Percentiles rank a stretch among this genome's conserved stretches.
Conservation (phyloP, 2,329 filamentous ascomycete species). For the Aspergillus sp. region DNA sequence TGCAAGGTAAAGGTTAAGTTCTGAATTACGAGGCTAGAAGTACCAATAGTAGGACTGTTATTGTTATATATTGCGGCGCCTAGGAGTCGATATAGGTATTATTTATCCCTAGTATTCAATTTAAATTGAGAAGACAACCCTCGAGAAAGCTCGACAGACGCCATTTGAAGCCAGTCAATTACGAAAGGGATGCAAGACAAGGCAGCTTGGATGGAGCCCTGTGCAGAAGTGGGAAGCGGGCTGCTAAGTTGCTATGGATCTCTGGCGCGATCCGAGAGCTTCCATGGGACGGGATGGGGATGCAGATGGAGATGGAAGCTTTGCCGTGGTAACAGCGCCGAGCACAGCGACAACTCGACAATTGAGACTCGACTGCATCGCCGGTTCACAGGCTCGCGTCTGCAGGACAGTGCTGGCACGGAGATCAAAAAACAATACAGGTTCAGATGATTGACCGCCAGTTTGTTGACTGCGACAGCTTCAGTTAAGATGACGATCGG, state of each 20-base stretch:
- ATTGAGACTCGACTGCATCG: too few species aligned
- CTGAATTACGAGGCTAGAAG: neutral
- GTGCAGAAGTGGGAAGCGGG: too few species aligned
- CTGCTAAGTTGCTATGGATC: neutral
- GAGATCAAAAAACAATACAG: neutral
- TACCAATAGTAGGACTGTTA: neutral
- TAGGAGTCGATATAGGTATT: neutral
- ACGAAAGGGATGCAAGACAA: neutral
- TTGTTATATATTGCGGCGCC: neutral
- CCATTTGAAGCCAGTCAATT: neutral
- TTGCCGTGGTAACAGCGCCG: too few species aligned
- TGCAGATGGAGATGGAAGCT: too few species aligned
- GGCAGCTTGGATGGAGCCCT: too few species aligned
- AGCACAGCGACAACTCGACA: too few species aligned
- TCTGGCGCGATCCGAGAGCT: neutral
- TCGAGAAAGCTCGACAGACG: neutral
- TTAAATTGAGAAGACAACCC: neutral
- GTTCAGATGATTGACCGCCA: conserved; percentile 4
- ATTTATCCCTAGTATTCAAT: neutral
- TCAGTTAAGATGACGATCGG: conserved; percentile 17
- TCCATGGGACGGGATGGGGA: neutral
- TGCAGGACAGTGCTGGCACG: too few species aligned
- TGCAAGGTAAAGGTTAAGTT: neutral
- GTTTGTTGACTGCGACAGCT: neutral
- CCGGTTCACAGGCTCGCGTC: too few species aligned